These are phyloP conservation scores for Lasiodiplodia sp. DNA, from an alignment of 2,329 filamentous ascomycete species.

Conservation along the genomic window DNA sequence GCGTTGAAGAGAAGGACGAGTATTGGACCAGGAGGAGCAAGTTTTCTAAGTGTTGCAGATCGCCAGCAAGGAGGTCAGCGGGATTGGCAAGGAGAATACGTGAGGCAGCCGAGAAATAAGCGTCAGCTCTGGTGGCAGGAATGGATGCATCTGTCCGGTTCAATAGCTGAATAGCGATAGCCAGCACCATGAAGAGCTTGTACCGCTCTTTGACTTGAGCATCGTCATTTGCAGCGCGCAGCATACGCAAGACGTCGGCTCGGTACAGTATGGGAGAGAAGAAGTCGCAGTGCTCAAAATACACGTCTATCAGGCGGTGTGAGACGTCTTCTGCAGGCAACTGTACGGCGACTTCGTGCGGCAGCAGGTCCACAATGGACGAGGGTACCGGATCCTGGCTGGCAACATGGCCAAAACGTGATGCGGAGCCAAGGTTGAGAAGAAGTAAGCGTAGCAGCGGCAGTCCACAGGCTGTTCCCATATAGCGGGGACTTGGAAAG, in stretches of 20 bases:
- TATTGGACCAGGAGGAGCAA: constrained; percentile 6
- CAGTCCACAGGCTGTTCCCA: neutral
- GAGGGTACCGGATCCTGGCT: neutral
- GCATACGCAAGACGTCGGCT: constrained; percentile 1
- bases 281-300: constrained; percentile 13
- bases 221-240: neutral
- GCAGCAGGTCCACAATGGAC: neutral
- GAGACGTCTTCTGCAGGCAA: neutral
- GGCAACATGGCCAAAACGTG: neutral
- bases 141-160: constrained; percentile 7
- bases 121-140: neutral
- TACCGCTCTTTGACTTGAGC: neutral
- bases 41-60: constrained; percentile 5
- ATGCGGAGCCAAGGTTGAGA: neutral
- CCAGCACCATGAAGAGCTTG: constrained; percentile 6
- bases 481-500: neutral
- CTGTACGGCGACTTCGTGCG: neutral
- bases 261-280: constrained; percentile 8
- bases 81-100: neutral
- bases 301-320: neutral
- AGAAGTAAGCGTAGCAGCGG: constrained; percentile 2
- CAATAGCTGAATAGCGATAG: neutral
- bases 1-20: neutral
- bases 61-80: neutral
- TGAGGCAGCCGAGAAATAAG: neutral